These are phyloP conservation scores for Aspergillus amoenus DNA, from an alignment of 2,329 filamentous ascomycete species.

Conservation along the genomic window DNA sequence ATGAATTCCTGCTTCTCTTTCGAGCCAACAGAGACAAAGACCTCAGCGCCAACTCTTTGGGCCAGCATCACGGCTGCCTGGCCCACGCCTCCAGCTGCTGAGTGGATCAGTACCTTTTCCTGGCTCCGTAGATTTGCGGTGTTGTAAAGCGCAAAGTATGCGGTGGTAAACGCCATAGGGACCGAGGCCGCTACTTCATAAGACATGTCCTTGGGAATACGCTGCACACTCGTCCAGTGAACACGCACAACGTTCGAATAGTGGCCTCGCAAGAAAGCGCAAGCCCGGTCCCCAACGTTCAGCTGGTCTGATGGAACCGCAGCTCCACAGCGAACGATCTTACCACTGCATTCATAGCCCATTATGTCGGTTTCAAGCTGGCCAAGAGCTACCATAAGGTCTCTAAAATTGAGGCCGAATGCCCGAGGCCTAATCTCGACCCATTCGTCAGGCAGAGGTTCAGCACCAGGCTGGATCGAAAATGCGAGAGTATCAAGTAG, in stretches of 20 bases:
- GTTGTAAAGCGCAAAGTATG: background rate
- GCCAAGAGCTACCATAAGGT: constrained; percentile 7
- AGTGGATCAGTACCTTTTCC: background rate
- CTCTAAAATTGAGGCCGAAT: constrained; percentile 6
- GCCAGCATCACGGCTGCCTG: constrained; percentile 2
- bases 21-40: constrained; percentile 25
- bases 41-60: constrained; percentile 14
- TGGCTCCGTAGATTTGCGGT: background rate
- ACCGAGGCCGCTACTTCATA: constrained; percentile 21
- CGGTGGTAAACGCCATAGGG: background rate
- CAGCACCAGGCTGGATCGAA: background rate
- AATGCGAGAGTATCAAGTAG: background rate
- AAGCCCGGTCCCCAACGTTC: constrained; percentile 1
- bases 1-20: constrained; percentile 22
- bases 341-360: constrained; percentile 4
- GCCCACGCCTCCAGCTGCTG: background rate
- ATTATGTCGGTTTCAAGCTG: background rate
- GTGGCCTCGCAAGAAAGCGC: background rate
- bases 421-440: constrained; percentile 1
- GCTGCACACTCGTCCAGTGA: background rate
- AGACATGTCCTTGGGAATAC: background rate
- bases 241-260: background rate
- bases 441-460: background rate
- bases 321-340: background rate
- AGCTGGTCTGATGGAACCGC: background rate